These are phyloP conservation scores for Xylaria grammica DNA, from an alignment of 495 filamentous ascomycete genomes.

Conservation along the genomic window DNA sequence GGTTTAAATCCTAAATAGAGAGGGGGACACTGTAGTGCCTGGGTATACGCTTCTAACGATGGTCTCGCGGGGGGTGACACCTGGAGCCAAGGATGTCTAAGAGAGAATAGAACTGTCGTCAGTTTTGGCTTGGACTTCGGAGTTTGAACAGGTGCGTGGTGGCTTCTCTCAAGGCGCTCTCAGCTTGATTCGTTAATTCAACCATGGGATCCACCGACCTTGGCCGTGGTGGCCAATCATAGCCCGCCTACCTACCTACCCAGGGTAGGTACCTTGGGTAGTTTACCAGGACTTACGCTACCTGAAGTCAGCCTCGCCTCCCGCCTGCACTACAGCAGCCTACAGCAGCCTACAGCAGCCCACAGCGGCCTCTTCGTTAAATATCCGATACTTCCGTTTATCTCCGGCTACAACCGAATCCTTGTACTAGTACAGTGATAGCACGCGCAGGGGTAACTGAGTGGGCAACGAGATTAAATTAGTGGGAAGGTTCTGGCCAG, in stretches of 20 bases:
- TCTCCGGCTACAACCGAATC: constrained; percentile 8
- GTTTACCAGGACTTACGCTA: too few species aligned
- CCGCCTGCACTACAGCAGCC: neutral
- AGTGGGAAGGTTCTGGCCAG: too few species aligned
- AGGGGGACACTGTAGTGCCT: constrained; percentile 19
- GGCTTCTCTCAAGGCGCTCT: constrained; percentile 10
- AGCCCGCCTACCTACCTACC: neutral
- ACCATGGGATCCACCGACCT: neutral
- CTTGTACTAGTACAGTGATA: too few species aligned
- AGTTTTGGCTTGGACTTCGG: constrained; percentile 13
- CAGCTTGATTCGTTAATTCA: constrained; percentile 20
- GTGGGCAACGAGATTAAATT: too few species aligned
- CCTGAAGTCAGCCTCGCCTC: constrained; percentile 22
- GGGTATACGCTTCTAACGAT: constrained; percentile 17
- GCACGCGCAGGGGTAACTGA: too few species aligned
- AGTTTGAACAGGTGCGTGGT: constrained; percentile 19
- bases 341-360: too few species aligned
- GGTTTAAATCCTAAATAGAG: constrained; percentile 32
- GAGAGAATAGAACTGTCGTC: constrained; percentile 4
- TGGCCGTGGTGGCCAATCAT: neutral
- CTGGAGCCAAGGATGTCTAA: neutral
- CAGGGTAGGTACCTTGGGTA: neutral
- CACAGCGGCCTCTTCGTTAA: too few species aligned
- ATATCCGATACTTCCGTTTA: neutral
- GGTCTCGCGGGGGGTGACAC: constrained; percentile 20